phyloP scores from a whole-genome alignment of 2,329 filamentous ascomycete species.

The Neospermospora avenae region DNA sequence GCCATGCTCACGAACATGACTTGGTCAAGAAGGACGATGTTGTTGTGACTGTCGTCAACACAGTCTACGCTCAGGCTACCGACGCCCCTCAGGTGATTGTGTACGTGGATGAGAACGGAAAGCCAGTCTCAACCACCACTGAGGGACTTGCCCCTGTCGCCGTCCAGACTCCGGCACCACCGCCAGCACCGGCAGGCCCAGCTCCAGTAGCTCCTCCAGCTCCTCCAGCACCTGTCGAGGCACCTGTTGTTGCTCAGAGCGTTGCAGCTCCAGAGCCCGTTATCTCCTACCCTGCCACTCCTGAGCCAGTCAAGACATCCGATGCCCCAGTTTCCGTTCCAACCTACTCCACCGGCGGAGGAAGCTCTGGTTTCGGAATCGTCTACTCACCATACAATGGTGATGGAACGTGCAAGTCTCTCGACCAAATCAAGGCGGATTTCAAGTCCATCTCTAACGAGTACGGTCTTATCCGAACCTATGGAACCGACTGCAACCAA shows the following conservation, averaged over 20 bases:
- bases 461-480: slow-evolving; percentile 69
- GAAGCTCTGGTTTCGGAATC: slow-evolving; percentile 43
- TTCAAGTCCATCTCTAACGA: slow-evolving; percentile 50
- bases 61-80: slow-evolving; percentile 37
- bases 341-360: slow-evolving; percentile 3
- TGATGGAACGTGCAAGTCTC: slow-evolving; percentile 63
- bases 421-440: slow-evolving; percentile 60
- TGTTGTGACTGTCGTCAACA: slow-evolving; percentile 37
- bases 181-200: neutral
- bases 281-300: neutral
- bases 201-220: neutral
- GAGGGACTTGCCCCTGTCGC: slow-evolving; percentile 8
- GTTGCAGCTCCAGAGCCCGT: neutral
- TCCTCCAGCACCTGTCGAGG: neutral
- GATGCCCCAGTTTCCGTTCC: slow-evolving; percentile 6
- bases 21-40: slow-evolving; percentile 29
- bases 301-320: neutral
- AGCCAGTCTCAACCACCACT: slow-evolving; percentile 45
- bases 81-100: slow-evolving; percentile 49
- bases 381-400: slow-evolving; percentile 56
- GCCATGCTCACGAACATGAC: slow-evolving; percentile 29
- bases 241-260: neutral
- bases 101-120: slow-evolving; percentile 57
- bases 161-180: neutral
- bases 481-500: slow-evolving; percentile 78